These are phyloP conservation scores for Cicer bijugum DNA, from an alignment of 306 rosid species.

Conservation along the genomic window DNA sequence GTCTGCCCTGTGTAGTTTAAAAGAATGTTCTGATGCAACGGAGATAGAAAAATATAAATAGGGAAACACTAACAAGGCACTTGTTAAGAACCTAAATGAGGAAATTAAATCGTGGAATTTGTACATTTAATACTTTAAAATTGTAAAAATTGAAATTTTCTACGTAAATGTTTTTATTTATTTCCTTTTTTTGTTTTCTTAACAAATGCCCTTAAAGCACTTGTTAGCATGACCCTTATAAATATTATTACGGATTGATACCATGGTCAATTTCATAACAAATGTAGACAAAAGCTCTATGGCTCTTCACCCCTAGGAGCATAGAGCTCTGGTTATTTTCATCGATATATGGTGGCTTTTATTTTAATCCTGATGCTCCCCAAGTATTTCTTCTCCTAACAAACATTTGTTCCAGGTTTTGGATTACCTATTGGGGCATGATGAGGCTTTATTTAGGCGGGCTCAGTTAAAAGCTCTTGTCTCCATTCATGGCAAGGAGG, in stretches of 20 bases:
- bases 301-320: slow-evolving; percentile 30
- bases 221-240: background rate
- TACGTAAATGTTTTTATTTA: too few species aligned
- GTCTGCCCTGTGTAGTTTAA: background rate
- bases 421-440: slow-evolving; percentile 83
- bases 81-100: too few species aligned
- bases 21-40: slow-evolving; percentile 8
- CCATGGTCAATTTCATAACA: background rate
- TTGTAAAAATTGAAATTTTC: too few species aligned
- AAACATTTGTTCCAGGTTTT: slow-evolving; percentile 62
- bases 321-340: slow-evolving; percentile 14
- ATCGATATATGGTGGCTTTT: slow-evolving; percentile 15
- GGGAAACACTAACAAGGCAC: too few species aligned
- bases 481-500: slow-evolving; percentile 92
- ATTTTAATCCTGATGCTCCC: slow-evolving; percentile 12
- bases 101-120: too few species aligned
- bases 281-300: background rate
- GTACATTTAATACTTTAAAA: too few species aligned
- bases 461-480: slow-evolving; percentile 98
- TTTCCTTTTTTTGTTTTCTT: too few species aligned
- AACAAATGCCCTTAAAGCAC: too few species aligned
- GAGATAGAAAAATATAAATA: slow-evolving; percentile 10
- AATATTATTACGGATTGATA: slow-evolving; percentile 30
- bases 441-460: slow-evolving; percentile 91
- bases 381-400: slow-evolving; percentile 33